Conservation (phyloP, 768 basidiomycete species). For the Amanita pallidorosea region DNA sequence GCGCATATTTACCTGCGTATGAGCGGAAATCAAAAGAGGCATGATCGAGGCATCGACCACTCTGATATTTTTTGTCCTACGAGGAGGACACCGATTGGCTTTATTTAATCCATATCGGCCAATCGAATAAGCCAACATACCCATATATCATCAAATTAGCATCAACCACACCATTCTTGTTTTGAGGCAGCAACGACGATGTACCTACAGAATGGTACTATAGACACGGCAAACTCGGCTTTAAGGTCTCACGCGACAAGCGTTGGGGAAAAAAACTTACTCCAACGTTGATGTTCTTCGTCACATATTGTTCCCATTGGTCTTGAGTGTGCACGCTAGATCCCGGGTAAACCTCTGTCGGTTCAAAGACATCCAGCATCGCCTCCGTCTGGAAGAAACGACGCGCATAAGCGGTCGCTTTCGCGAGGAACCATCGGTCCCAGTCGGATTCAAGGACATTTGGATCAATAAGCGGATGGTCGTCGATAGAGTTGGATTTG, state of each 20-base stretch:
- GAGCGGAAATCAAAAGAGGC: conserved; percentile 27
- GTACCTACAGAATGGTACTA: conserved; percentile 17
- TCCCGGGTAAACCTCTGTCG: conserved; percentile 20
- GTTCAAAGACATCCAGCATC: conserved; percentile 18
- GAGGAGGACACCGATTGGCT: conserved; percentile 10
- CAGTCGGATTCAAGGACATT: conserved; percentile 21
- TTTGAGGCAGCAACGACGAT: conserved; percentile 18
- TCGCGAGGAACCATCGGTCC: conserved; percentile 21
- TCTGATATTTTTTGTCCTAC: conserved; percentile 33
- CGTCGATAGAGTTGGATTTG: conserved; percentile 15
- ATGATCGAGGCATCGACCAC: conserved; percentile 34
- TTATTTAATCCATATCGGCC: neutral
- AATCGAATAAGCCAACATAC: neutral
- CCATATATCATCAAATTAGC: conserved; percentile 1
- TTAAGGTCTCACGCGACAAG: neutral
- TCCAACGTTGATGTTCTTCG: neutral
- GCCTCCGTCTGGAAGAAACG: conserved; percentile 19
- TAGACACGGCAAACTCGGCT: neutral
- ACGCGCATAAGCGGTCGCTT: conserved; percentile 20
- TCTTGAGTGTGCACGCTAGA: conserved; percentile 3
- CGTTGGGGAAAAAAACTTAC: neutral
- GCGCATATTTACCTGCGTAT: conserved; percentile 17
- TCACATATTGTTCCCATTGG: conserved; percentile 5
- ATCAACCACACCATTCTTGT: conserved; percentile 17
- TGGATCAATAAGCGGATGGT: conserved; percentile 17